Conservation (phyloP, 2,329 filamentous ascomycete genomes). For the Teratosphaeria epicoccoides region DNA sequence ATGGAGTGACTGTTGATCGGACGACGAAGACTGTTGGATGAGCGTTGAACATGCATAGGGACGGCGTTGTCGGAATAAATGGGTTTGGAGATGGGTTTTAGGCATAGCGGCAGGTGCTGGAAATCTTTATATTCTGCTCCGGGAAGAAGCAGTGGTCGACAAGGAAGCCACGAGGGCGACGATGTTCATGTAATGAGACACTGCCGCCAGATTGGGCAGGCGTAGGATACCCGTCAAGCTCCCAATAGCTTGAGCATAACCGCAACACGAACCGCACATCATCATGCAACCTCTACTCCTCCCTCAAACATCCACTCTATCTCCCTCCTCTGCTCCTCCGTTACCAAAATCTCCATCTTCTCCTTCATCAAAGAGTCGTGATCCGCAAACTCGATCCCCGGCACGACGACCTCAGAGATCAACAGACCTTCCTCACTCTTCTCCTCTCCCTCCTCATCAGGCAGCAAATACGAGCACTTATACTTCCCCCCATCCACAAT, state of each 20-base stretch:
- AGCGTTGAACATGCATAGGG: not conserved
- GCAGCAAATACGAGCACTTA: slow-evolving; percentile 53
- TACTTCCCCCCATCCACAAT: slow-evolving; percentile 58
- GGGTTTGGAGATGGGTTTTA: not conserved
- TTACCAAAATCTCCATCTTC: slow-evolving; percentile 43
- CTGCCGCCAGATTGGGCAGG: not conserved
- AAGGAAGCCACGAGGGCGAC: not conserved
- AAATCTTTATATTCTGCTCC: not conserved
- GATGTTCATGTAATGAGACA: not conserved
- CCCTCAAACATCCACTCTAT: slow-evolving; percentile 36
- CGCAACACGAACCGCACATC: not conserved
- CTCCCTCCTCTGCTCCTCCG: slow-evolving; percentile 38
- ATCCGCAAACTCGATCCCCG: slow-evolving; percentile 57
- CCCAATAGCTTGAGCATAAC: not conserved
- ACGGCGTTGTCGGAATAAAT: not conserved
- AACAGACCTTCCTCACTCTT: slow-evolving; percentile 42
- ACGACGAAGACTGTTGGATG: not conserved
- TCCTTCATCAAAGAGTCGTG: slow-evolving; percentile 53
- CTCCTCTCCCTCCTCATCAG: slow-evolving; percentile 30
- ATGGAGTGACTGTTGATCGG: no score
- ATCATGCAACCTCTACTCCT: slow-evolving; percentile 5
- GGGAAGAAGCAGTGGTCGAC: not conserved
- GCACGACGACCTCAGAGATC: slow-evolving; percentile 58
- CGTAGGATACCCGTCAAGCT: not conserved
- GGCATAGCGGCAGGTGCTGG: not conserved